Percentiles rank a stretch among this genome's conserved stretches.
Evolutionary conservation across 2,329 filamentous ascomycete genomes (phyloP).

Genomic region (Fusarium annulatum): DNA sequence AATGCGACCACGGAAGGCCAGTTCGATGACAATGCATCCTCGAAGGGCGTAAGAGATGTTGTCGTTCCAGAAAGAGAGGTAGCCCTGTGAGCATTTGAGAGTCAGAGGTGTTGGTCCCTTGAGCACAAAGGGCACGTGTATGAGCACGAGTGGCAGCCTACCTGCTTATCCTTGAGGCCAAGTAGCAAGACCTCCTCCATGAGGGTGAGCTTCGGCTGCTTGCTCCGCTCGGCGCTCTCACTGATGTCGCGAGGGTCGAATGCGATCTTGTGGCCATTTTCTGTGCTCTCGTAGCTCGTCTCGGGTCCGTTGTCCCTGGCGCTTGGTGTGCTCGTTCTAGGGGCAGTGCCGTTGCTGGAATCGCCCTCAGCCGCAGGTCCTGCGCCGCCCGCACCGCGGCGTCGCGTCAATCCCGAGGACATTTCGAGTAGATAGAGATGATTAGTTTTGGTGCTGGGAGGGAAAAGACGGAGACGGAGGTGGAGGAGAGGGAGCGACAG

Average conservation of each 20-base stretch:
- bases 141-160: conserved; percentile 53
- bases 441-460: conserved; percentile 10
- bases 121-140: conserved; percentile 23
- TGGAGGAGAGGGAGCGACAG: conserved; percentile 14
- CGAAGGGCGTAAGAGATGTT: conserved; percentile 98
- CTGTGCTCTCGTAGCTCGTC: conserved; percentile 90
- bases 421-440: conserved; percentile 32
- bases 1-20: conserved; percentile 94
- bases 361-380: conserved; percentile 66
- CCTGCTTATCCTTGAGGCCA: conserved; percentile 98
- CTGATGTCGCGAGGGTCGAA: conserved; percentile 97
- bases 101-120: conserved; percentile 10
- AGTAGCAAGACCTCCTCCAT: conserved; percentile 98
- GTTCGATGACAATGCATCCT: conserved; percentile 97
- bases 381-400: conserved; percentile 78
- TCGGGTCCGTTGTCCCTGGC: conserved; percentile 67
- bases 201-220: conserved; percentile 96
- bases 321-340: conserved; percentile 68
- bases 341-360: conserved; percentile 61
- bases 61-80: conserved; percentile 99
- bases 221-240: conserved; percentile 94
- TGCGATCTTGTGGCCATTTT: conserved; percentile 98
- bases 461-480: conserved; percentile 22
- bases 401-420: conserved; percentile 68
- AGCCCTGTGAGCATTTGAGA: conserved; percentile 71